A percentile compares a stretch with the other conserved stretches of the same genome.
These are phyloP conservation scores for Phaffomyces antillensis DNA, from an alignment of 805 yeast species.

Conservation along the genomic window DNA sequence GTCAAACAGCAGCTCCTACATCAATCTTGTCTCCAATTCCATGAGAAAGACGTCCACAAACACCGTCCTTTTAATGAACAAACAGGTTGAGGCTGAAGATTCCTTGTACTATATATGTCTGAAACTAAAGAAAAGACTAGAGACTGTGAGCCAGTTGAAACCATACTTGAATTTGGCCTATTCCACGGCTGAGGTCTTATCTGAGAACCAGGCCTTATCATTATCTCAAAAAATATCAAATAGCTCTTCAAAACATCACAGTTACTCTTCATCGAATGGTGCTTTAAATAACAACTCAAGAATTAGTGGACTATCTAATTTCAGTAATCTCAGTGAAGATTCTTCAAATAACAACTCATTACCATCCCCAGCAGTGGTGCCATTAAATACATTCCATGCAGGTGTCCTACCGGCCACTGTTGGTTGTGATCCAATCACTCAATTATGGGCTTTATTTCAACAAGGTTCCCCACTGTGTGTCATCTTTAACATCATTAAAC, in stretches of 20 bases:
- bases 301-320: slow-evolving; percentile 28
- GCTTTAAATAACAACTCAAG: slow-evolving; percentile 21
- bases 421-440: slow-evolving; percentile 88
- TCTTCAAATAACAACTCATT: slow-evolving; percentile 14
- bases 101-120: slow-evolving; percentile 66
- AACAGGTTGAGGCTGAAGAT: slow-evolving; percentile 52
- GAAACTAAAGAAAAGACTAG: slow-evolving; percentile 46
- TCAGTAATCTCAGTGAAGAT: slow-evolving; percentile 28
- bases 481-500: slow-evolving; percentile 64
- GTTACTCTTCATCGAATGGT: slow-evolving; percentile 11
- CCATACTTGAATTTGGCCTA: slow-evolving; percentile 62
- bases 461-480: slow-evolving; percentile 91
- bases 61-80: slow-evolving; percentile 48
- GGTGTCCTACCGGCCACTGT: slow-evolving; percentile 71
- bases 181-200: slow-evolving; percentile 56
- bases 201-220: slow-evolving; percentile 62
- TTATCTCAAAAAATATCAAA: slow-evolving; percentile 30
- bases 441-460: slow-evolving; percentile 79
- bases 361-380: slow-evolving; percentile 18
- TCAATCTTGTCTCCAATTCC: slow-evolving; percentile 7
- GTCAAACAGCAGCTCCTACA: slow-evolving; percentile 8
- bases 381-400: slow-evolving; percentile 54
- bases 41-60: slow-evolving; percentile 11
- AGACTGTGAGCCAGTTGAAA: slow-evolving; percentile 55
- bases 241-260: slow-evolving; percentile 8